Percentiles rank a stretch among this genome's conserved stretches.
Evolutionary conservation across 805 yeast genomes (phyloP).

Genomic region (Nakazawaea wickerhamii): DNA sequence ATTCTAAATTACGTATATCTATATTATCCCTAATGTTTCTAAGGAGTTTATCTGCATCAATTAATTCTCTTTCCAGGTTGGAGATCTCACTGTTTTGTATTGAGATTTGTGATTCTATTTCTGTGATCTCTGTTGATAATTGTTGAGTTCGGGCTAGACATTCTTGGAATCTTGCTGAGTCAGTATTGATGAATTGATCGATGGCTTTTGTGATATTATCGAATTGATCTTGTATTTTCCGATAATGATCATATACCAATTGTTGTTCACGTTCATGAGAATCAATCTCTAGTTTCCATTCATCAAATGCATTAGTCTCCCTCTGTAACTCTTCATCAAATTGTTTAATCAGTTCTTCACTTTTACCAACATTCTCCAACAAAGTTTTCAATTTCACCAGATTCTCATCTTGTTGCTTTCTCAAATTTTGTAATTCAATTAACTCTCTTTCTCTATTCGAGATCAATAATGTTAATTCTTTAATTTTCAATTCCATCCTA

Average conservation of each 20-base stretch:
- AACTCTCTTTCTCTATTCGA: slow-evolving; percentile 48
- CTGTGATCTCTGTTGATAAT: slow-evolving; percentile 5
- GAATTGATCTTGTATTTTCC: background rate
- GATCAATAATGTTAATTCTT: slow-evolving; percentile 47
- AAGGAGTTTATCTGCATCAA: slow-evolving; percentile 56
- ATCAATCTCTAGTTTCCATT: background rate
- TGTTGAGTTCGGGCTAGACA: slow-evolving; percentile 6
- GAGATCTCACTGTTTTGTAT: slow-evolving; percentile 13
- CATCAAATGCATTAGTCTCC: slow-evolving; percentile 1
- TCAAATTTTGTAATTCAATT: slow-evolving; percentile 38
- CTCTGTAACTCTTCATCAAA: slow-evolving; percentile 20
- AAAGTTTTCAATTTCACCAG: slow-evolving; percentile 24
- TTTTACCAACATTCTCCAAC: slow-evolving; percentile 10
- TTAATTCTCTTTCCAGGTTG: slow-evolving; percentile 29
- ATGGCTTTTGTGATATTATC: background rate
- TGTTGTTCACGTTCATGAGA: background rate
- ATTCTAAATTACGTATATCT: slow-evolving; percentile 44
- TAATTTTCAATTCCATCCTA: slow-evolving; percentile 42
- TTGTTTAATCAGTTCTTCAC: slow-evolving; percentile 17
- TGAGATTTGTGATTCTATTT: slow-evolving; percentile 16
- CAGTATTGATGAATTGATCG: background rate
- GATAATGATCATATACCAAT: background rate
- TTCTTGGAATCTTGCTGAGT: background rate
- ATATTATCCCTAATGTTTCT: slow-evolving; percentile 61
- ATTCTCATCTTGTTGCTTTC: slow-evolving; percentile 31